phyloP scores from a whole-genome alignment of 805 yeast genomes.

The Metschnikowia continentalis region DNA sequence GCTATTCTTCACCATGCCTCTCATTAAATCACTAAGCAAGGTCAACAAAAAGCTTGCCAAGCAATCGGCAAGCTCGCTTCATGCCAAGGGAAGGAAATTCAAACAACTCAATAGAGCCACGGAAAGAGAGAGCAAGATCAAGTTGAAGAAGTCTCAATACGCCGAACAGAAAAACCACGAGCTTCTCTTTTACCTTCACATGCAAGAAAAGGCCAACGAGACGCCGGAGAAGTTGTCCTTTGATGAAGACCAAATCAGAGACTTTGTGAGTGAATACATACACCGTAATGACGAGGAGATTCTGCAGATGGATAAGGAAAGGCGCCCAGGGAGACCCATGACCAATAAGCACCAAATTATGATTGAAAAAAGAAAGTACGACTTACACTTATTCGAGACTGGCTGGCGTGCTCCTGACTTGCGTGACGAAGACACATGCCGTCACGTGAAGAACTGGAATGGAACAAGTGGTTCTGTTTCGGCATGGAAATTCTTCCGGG shows the following conservation, averaged over 20 bases:
- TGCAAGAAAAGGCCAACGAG: slow-evolving; percentile 47
- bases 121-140: slow-evolving; percentile 70
- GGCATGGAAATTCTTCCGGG: slow-evolving; percentile 47
- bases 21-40: slow-evolving; percentile 62
- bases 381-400: slow-evolving; percentile 54
- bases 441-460: slow-evolving; percentile 67
- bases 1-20: slow-evolving; percentile 46
- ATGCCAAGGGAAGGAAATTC: slow-evolving; percentile 87
- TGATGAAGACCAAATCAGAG: slow-evolving; percentile 54
- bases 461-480: slow-evolving; percentile 77
- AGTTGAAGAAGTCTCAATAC: slow-evolving; percentile 52
- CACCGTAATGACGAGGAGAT: slow-evolving; percentile 74
- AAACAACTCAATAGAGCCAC: slow-evolving; percentile 84
- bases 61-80: slow-evolving; percentile 53
- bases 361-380: slow-evolving; percentile 59
- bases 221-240: slow-evolving; percentile 31
- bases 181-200: slow-evolving; percentile 51
- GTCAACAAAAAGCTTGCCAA: slow-evolving; percentile 57
- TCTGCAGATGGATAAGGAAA: slow-evolving; percentile 49
- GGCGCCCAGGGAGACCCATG: slow-evolving; percentile 89
- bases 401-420: slow-evolving; percentile 77
- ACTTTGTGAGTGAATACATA: slow-evolving; percentile 58
- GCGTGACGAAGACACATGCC: slow-evolving; percentile 54
- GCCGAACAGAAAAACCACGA: slow-evolving; percentile 59
- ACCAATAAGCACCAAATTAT: slow-evolving; percentile 63